Evolutionary conservation across 169 alveolate genomes (phyloP), one percentile per base, ranked within the genome.

Genomic region (Babesia sp.): DNA sequence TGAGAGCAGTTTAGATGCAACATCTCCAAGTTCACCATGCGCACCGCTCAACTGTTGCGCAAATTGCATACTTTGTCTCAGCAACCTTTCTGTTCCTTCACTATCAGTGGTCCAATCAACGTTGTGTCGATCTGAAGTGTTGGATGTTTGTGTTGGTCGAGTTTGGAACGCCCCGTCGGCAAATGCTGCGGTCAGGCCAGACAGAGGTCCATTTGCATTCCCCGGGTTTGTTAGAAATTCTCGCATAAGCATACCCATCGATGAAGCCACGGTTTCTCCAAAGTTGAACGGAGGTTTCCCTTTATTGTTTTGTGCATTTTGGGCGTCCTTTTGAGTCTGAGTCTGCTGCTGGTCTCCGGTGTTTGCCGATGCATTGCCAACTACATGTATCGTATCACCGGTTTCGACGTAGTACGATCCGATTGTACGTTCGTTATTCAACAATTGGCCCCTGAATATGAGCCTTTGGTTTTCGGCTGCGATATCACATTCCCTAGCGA

Each of bases 401-500:
- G 72, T 55, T 16, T n/a, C 67, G 20, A 78, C 66, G 29, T 26
- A 3, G 48, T 68, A 78, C 0, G 48, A 36, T 12, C 66, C 72
- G 16, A 78, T 46, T n/a, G 86, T 78, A 26, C 55, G 22, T 26
- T 60, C 78, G 53, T 80, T 84, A 55, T 2, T 39, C 48, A 80
- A 67, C 33, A 36, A 66, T 16, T 80, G 88, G 3, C 88, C 88
- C 59, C 51, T 69, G 73, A 44, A 71, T 12, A 80, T 80, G 11
- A 80, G 71, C 22, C 84, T 69, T 46, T 58, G 83, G 50, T 37
- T 50, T 16, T 18, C 63, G 14, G 88, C 66, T 28, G 77, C 34
- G 12, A 70, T 28, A 26, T 54, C 84, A 42, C 68, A 71, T 3
- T 70, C 61, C n/a, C 39, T 48, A 46, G 69, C 78, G 20, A 80